Conservation (phyloP, 2,329 filamentous ascomycete genomes). For the Claviceps capensis region DNA sequence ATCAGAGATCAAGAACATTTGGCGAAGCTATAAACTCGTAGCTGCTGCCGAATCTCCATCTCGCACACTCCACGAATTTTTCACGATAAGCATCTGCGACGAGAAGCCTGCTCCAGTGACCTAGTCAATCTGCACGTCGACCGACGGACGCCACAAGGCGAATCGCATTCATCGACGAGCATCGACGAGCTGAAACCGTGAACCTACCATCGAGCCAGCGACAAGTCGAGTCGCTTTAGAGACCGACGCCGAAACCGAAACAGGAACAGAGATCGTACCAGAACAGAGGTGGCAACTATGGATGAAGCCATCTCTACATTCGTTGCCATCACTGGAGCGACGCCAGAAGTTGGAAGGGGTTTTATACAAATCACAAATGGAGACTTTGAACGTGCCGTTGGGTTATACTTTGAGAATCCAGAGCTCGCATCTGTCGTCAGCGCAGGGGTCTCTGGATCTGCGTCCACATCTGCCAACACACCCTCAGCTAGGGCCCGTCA, state of each 20-base stretch:
- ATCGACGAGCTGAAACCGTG: background rate
- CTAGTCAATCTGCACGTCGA: background rate
- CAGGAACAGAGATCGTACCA: background rate
- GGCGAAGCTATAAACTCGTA: background rate
- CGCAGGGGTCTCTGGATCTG: conserved; percentile 15
- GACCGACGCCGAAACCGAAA: background rate
- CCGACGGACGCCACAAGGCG: background rate
- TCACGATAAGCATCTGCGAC: background rate
- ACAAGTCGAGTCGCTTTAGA: background rate
- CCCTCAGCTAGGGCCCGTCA: conserved; percentile 18
- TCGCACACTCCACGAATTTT: background rate
- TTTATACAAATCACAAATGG: conserved; percentile 78
- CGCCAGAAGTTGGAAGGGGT: conserved; percentile 58
- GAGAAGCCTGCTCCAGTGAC: background rate
- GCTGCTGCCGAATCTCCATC: background rate
- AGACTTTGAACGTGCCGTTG: conserved; percentile 73
- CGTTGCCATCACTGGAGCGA: conserved; percentile 65
- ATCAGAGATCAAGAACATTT: background rate
- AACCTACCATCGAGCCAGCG: background rate
- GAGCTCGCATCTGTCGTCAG: conserved; percentile 40
- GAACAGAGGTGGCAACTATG: conserved; percentile 28
- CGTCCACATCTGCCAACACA: conserved; percentile 4
- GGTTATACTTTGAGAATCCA: conserved; percentile 81
- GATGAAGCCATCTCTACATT: conserved; percentile 67
- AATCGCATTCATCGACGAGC: background rate